These are phyloP conservation scores for Blastomyces gilchristii DNA, from an alignment of 2,329 filamentous ascomycete genomes.

Conservation along the genomic window DNA sequence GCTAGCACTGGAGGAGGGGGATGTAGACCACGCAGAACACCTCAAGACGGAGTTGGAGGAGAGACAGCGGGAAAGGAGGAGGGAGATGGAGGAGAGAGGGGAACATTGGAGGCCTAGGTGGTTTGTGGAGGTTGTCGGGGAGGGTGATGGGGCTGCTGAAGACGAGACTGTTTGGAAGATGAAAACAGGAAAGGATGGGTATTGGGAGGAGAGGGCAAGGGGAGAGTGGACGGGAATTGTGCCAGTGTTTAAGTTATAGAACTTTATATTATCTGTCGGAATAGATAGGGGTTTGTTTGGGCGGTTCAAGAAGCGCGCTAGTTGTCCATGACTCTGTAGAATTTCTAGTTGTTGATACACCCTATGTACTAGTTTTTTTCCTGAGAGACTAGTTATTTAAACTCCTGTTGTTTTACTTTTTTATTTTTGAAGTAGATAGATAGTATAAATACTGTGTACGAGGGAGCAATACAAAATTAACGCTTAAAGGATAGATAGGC, in stretches of 20 bases:
- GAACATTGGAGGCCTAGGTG: constrained; percentile 66
- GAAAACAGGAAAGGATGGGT: constrained; percentile 72
- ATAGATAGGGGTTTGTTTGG: background rate
- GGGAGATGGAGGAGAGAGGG: constrained; percentile 63
- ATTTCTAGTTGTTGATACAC: background rate
- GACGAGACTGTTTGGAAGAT: constrained; percentile 15
- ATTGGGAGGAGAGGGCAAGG: constrained; percentile 76
- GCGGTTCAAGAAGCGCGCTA: background rate
- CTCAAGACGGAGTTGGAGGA: constrained; percentile 80
- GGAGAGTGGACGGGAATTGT: constrained; percentile 55
- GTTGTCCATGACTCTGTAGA: background rate
- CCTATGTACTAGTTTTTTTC: background rate
- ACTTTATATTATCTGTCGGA: background rate
- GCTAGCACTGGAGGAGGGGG: constrained; percentile 68
- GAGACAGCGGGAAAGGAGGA: constrained; percentile 63
- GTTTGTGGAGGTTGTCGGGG: constrained; percentile 60
- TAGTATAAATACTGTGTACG: background rate
- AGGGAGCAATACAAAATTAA: background rate
- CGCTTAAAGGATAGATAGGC: background rate
- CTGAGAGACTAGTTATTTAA: background rate
- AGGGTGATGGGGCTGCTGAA: constrained; percentile 15
- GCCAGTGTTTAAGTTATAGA: constrained; percentile 42
- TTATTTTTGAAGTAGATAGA: background rate
- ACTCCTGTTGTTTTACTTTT: background rate
- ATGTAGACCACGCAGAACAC: constrained; percentile 71